phyloP scores from a whole-genome alignment of 495 filamentous ascomycete species.

The Cetradonia linearis region DNA sequence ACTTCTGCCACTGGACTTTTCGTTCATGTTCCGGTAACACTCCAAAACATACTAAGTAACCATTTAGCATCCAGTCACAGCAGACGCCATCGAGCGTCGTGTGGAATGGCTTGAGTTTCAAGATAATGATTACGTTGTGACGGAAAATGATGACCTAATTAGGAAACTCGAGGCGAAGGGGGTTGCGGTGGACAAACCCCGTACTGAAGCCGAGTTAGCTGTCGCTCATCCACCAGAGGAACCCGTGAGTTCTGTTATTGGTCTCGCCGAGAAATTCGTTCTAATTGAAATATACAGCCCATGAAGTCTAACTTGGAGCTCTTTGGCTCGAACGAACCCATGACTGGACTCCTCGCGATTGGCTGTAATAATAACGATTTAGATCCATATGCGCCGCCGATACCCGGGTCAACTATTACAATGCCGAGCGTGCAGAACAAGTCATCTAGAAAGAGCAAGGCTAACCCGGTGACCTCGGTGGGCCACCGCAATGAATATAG shows the following conservation, averaged over 20 bases:
- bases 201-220: background rate
- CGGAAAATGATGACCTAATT: slow-evolving; percentile 1
- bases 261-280: background rate
- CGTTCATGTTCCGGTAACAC: background rate
- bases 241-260: background rate
- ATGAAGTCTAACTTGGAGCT: slow-evolving; percentile 4
- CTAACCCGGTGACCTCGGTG: background rate
- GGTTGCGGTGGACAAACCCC: background rate
- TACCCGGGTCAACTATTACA: background rate
- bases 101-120: slow-evolving; percentile 13
- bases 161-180: slow-evolving; percentile 14
- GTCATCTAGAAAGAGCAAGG: background rate
- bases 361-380: background rate
- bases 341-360: background rate
- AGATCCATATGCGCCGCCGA: background rate
- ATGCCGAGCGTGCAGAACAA: too few relatives aligned
- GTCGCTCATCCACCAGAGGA: background rate
- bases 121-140: slow-evolving; percentile 17
- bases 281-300: background rate
- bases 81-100: slow-evolving; percentile 14
- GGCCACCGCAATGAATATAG: background rate
- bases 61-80: slow-evolving; percentile 5
- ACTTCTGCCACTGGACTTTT: background rate
- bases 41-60: background rate
- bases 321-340: background rate